Evolutionary conservation across 805 yeast species (phyloP).

Genomic region (Candida jianshihensis): DNA sequence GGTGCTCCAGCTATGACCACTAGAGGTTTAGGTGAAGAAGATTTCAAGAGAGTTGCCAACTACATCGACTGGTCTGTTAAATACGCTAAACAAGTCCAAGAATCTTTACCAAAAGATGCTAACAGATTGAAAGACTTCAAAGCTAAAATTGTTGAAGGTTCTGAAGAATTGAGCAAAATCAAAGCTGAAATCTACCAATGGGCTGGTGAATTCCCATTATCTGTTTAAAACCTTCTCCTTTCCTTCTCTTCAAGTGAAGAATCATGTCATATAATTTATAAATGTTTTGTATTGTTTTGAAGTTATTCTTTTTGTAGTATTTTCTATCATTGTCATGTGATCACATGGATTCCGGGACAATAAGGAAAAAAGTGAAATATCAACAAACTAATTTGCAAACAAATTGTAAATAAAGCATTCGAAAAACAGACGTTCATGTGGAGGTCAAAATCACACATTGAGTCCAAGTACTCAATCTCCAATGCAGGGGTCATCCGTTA

Average conservation of each 20-base stretch:
- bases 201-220: slow-evolving; percentile 83
- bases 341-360: no score
- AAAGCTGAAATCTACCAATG: slow-evolving; percentile 79
- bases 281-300: no score
- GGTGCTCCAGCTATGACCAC: slow-evolving; percentile 99
- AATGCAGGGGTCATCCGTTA: neutral
- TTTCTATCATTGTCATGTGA: no score
- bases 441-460: slow-evolving; percentile 1
- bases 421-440: neutral
- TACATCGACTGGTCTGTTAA: slow-evolving; percentile 77
- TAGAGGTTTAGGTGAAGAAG: slow-evolving; percentile 87
- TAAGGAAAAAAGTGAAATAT: neutral
- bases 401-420: neutral
- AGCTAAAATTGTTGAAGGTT: slow-evolving; percentile 65
- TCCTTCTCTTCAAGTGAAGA: neutral
- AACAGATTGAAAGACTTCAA: slow-evolving; percentile 96
- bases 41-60: slow-evolving; percentile 71
- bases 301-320: no score
- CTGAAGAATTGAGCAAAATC: slow-evolving; percentile 57
- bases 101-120: slow-evolving; percentile 79
- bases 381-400: neutral
- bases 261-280: no score
- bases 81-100: slow-evolving; percentile 71
- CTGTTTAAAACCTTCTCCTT: slow-evolving; percentile 31
- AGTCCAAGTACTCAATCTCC: slow-evolving; percentile 1